Conservation (phyloP, 2,329 filamentous ascomycete species). For the Metarhizium anisopliae region DNA sequence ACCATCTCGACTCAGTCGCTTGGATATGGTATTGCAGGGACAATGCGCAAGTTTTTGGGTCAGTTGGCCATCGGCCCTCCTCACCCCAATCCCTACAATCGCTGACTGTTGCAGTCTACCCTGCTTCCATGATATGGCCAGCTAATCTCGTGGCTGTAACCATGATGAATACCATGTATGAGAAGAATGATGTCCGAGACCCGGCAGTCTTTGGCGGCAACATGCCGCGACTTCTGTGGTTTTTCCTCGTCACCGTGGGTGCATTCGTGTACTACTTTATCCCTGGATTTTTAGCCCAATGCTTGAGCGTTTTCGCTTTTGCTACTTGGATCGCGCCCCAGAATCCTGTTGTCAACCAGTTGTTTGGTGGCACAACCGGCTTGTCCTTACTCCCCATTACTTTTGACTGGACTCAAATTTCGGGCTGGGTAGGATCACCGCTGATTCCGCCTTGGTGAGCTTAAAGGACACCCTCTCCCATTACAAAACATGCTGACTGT, state of each 20-base stretch:
- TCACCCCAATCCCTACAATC: slow-evolving; percentile 5
- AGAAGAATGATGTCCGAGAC: slow-evolving; percentile 41
- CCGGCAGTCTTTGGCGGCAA: slow-evolving; percentile 50
- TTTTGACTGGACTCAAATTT: slow-evolving; percentile 68
- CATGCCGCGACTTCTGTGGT: slow-evolving; percentile 59
- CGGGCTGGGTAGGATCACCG: slow-evolving; percentile 59
- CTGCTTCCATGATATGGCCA: slow-evolving; percentile 69
- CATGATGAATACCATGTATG: slow-evolving; percentile 66
- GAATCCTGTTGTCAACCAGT: slow-evolving; percentile 59
- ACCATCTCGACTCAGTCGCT: slow-evolving; percentile 61
- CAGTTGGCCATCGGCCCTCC: slow-evolving; percentile 11
- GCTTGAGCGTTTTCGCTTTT: slow-evolving; percentile 61
- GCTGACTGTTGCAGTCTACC: slow-evolving; percentile 39
- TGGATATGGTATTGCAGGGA: slow-evolving; percentile 60
- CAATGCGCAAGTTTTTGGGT: slow-evolving; percentile 57
- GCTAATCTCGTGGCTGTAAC: slow-evolving; percentile 56
- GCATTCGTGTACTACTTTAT: slow-evolving; percentile 62
- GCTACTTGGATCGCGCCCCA: slow-evolving; percentile 64
- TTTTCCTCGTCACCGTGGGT: slow-evolving; percentile 45
- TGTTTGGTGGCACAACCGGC: slow-evolving; percentile 62
- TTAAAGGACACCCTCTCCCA: not conserved
- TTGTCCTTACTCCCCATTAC: slow-evolving; percentile 62
- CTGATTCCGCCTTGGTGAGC: slow-evolving; percentile 58
- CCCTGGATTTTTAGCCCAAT: slow-evolving; percentile 60
- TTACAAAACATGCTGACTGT: not conserved